Base-by-base conservation (phyloP, 2,329 filamentous ascomycete species). In the Cercospora berteroae region DNA sequence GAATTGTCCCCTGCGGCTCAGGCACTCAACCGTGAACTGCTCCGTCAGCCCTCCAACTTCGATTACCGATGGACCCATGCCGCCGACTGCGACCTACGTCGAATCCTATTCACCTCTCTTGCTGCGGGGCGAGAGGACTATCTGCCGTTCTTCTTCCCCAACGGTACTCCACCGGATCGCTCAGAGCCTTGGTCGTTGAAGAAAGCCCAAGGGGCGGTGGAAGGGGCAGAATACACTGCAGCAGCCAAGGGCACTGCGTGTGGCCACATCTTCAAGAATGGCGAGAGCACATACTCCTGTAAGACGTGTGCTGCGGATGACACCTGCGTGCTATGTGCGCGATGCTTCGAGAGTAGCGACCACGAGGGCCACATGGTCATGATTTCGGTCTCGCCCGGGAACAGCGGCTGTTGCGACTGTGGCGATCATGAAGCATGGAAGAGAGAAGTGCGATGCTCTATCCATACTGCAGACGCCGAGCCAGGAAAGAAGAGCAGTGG, bases 321-420 rank as follows among this genome's bases (percentile, higher is more conserved):
- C 71, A 98, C 95, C 0, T 98, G 94, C 80, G 94, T 95, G 60
- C 86, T 99, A 16, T 99, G 95, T 81, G 93, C 92, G 75, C 89
- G 90, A 72, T 99, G 95, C 81, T 99, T 97, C 78, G 93, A 98
- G 76, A 89, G 93, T 27, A 98, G 94, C 44, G 94, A 99, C 76
- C 95, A 99, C 79, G 90, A 92, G 10, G 94, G 90, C 12, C 95
- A 99, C 80, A 92, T 93, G 82, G 94, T 98, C 64, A 90, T 91
- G 75, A 93, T 99, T 67, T 91, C 86, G 66, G 89, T 97, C 57
- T 96, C 93, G 0, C 88, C 91, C 2, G 94, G 94, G 6, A 97
- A 97, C 77, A 95, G 91, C 76, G 94, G 94, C 55, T 98, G 96
- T 81, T 99, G 95, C 80, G 95, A 99, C 80, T 99, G 95, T 77